Conservation (phyloP, 345 rosid species). For the Crucihimalaya himalaica region DNA sequence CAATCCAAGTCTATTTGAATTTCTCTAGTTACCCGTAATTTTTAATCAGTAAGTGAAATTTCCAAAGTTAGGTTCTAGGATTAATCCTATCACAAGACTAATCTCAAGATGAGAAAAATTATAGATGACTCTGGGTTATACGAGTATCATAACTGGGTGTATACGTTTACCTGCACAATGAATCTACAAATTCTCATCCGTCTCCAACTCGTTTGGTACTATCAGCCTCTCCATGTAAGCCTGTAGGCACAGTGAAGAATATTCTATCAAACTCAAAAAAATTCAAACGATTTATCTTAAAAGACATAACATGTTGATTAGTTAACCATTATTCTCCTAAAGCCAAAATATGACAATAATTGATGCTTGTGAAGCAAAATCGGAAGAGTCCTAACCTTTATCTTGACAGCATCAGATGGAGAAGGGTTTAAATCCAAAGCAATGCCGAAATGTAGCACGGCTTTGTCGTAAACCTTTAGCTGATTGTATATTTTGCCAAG, state of each 20-base stretch:
- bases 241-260: slow-evolving; percentile 16
- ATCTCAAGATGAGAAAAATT: slow-evolving; percentile 8
- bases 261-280: slow-evolving; percentile 9
- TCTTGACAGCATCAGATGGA: slow-evolving; percentile 68
- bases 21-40: not conserved
- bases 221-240: slow-evolving; percentile 40
- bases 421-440: slow-evolving; percentile 89
- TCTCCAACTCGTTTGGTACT: slow-evolving; percentile 35
- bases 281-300: not conserved
- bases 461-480: slow-evolving; percentile 61
- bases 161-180: slow-evolving; percentile 26
- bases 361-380: slow-evolving; percentile 14
- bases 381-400: slow-evolving; percentile 56
- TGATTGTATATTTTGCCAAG: slow-evolving; percentile 79
- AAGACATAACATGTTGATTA: not conserved
- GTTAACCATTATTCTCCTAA: not conserved
- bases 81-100: slow-evolving; percentile 19
- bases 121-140: slow-evolving; percentile 22
- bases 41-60: slow-evolving; percentile 8
- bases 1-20: slow-evolving; percentile 25
- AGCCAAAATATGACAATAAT: not conserved
- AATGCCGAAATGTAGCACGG: slow-evolving; percentile 80
- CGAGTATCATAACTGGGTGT: slow-evolving; percentile 10
- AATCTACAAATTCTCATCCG: slow-evolving; percentile 29
- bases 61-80: slow-evolving; percentile 25